Base-by-base conservation (phyloP, 805 yeast species). In the Ogataea pignaliae region DNA sequence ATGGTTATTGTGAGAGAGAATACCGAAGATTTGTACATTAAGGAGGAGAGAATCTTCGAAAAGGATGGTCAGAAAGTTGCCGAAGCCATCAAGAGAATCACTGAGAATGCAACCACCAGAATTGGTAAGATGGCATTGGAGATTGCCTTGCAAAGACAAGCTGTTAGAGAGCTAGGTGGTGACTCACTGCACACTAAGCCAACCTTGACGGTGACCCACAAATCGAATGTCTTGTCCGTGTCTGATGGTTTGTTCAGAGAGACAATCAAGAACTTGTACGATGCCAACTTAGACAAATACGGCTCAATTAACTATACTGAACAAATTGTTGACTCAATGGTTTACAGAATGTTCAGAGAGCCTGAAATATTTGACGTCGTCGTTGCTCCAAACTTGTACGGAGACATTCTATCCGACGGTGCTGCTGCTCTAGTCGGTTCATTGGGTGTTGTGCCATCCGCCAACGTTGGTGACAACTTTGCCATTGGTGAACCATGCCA, bases 401-500 rank as follows among this genome's bases (percentile, higher is more conserved):
- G 99, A 66, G 99, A 93, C 68, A 89, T 93, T 54, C 75, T 93
- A 57, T 85, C 95, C 52, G 98, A 90, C 64, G 98, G 97, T 70
- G 98, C 98, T 44, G 98, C 98, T 55, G 97, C 98, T 13, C 76
- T 90, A 45, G 96, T 91, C 46, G 99, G 99, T 40, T 91, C 98
- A 29, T 78, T 93, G 53, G 99, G 99, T 63, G 96, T 93, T 45
- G 97, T 93, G 45, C 98, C 99, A 60, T 85, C 95, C 43, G 98
- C 98, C 48, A 93, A 93, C 62, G 99, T 93, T 51, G 99, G 99
- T 60, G 96, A 89, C 64, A 70, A 76, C 64, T 91, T 93, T 63
- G 97, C 95, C 51, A 88, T 93, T 63, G 99, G 99, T 65, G 99
- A 93, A 72, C 99, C 99, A 63, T 90, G 97, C 65, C 99, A 93